phyloP scores from a whole-genome alignment of 345 rosid species.

The Eucalyptus sp. region DNA sequence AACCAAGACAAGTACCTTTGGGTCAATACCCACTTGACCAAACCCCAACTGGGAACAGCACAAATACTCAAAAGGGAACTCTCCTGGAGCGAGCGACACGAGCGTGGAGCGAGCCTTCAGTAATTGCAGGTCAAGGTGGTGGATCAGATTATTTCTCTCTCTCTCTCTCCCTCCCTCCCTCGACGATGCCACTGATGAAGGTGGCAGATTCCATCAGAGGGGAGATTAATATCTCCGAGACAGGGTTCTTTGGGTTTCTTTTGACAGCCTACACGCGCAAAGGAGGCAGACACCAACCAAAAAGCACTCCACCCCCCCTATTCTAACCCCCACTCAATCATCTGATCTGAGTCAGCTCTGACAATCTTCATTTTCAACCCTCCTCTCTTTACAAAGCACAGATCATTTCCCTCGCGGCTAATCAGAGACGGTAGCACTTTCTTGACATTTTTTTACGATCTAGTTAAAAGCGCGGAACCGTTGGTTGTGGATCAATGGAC shows the following conservation, averaged over 20 bases:
- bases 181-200: constrained; percentile 20
- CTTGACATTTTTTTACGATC: neutral
- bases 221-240: constrained; percentile 30
- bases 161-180: neutral
- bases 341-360: neutral
- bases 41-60: neutral
- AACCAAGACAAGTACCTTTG: neutral
- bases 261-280: neutral
- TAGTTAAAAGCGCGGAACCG: neutral
- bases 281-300: neutral
- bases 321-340: neutral
- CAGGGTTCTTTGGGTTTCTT: neutral
- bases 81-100: neutral
- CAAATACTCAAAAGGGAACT: neutral
- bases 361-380: neutral
- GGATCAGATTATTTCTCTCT: neutral
- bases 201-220: constrained; percentile 28
- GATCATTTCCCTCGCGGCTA: neutral
- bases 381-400: neutral
- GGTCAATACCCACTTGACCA: constrained; percentile 3
- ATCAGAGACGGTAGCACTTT: neutral
- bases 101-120: neutral
- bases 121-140: neutral
- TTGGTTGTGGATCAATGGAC: neutral
- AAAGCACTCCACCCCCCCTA: neutral